Evolutionary conservation across 305 asterid genomes (phyloP).

Genomic region (Stenogyne calaminthoides): DNA sequence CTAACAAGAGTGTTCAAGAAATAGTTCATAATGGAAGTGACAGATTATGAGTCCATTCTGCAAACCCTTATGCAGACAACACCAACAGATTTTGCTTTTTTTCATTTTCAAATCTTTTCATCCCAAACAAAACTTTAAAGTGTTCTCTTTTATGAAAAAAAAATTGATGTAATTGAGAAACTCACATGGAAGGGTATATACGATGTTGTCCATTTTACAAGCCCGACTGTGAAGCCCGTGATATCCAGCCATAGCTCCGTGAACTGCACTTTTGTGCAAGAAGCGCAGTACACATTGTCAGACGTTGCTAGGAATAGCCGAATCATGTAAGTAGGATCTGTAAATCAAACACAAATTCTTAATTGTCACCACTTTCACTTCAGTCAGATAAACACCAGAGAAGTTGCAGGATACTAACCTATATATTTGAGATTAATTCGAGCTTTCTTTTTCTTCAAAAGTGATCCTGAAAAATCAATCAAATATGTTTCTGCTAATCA

Average conservation of each 20-base stretch:
- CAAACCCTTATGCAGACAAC: no score
- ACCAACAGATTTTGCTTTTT: no score
- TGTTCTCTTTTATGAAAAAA: background rate
- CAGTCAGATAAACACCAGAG: background rate
- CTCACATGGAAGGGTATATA: conserved; percentile 84
- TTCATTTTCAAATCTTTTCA: background rate
- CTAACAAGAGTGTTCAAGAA: no score
- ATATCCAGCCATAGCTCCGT: conserved; percentile 96
- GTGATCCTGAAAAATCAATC: conserved; percentile 53
- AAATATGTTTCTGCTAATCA: background rate
- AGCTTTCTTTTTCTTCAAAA: conserved; percentile 61
- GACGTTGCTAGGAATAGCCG: conserved; percentile 84
- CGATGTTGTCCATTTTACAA: conserved; percentile 67
- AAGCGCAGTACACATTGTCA: conserved; percentile 80
- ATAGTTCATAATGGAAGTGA: background rate
- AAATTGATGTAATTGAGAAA: background rate
- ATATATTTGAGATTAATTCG: conserved; percentile 72
- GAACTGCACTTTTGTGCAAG: conserved; percentile 89
- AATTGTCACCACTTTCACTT: background rate
- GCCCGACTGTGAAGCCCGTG: conserved; percentile 79
- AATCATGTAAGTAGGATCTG: conserved; percentile 92
- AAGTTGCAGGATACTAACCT: conserved; percentile 49
- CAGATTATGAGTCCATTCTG: background rate
- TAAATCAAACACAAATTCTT: background rate
- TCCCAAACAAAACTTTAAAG: background rate